Conservation (phyloP, 2,329 filamentous ascomycete genomes). For the Aspergillus awamori region DNA sequence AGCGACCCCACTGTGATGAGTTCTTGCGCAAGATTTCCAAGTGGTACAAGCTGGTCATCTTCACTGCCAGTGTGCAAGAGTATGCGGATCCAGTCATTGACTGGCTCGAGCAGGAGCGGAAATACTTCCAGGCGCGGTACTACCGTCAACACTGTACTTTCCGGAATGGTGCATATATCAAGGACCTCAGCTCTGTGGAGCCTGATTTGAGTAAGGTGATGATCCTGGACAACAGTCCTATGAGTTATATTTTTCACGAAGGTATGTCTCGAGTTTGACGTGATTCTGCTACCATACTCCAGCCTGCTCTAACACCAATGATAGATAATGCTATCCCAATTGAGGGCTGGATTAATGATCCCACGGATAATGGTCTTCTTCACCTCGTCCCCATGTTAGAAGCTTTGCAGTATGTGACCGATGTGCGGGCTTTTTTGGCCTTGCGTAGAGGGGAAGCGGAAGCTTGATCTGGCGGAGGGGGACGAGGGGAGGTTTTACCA, state of each 20-base stretch:
- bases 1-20: constrained; percentile 94
- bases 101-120: constrained; percentile 94
- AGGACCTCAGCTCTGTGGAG: constrained; percentile 93
- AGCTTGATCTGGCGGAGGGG: constrained; percentile 25
- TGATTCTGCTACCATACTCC: neutral
- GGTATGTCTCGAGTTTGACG: constrained; percentile 58
- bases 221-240: constrained; percentile 97
- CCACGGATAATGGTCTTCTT: constrained; percentile 92
- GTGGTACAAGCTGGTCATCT: constrained; percentile 97
- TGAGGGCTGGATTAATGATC: constrained; percentile 98
- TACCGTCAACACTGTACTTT: constrained; percentile 98
- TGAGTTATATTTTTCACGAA: constrained; percentile 99
- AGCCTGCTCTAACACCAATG: constrained; percentile 7
- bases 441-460: constrained; percentile 77
- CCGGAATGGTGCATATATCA: constrained; percentile 95
- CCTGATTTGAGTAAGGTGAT: constrained; percentile 97
- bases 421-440: constrained; percentile 87
- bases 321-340: constrained; percentile 98
- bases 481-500: neutral
- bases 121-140: constrained; percentile 91
- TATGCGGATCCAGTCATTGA: constrained; percentile 99
- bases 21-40: constrained; percentile 93
- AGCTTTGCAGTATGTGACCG: constrained; percentile 92
- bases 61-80: constrained; percentile 96
- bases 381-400: constrained; percentile 91